These are phyloP conservation scores for Vaccinium macrocarpon DNA, from an alignment of 148 eudicot genomes.

Conservation along the genomic window DNA sequence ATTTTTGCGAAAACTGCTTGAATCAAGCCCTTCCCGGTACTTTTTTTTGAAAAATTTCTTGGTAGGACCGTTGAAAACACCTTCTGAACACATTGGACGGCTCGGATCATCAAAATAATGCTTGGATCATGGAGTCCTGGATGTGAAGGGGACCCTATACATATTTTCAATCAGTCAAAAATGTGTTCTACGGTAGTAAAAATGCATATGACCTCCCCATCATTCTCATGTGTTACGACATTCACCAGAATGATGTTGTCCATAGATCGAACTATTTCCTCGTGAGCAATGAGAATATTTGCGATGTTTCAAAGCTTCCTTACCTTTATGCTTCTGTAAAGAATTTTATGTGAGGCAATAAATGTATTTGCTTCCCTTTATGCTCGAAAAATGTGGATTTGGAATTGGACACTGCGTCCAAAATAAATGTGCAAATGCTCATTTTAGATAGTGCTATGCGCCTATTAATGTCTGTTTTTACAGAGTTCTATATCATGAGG, in stretches of 20 bases:
- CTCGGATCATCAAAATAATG: no score
- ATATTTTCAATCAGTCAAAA: no score
- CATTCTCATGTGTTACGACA: background rate
- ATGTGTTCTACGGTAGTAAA: background rate
- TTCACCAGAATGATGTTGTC: background rate
- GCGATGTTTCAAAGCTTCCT: background rate
- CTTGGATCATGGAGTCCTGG: no score
- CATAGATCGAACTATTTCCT: background rate
- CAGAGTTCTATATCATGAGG: background rate
- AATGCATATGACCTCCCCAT: background rate
- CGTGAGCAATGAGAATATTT: background rate
- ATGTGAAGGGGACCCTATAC: no score
- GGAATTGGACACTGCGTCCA: background rate
- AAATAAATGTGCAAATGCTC: background rate
- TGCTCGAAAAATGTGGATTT: background rate
- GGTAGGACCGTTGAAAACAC: no score
- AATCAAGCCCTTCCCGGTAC: no score
- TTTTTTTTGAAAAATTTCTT: no score
- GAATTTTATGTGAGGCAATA: constrained; percentile 4
- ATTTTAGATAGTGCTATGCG: background rate
- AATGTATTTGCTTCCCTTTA: background rate
- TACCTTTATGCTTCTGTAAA: background rate
- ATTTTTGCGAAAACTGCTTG: no score
- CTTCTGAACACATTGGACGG: no score
- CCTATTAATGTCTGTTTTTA: background rate